phyloP scores from a whole-genome alignment of 192 early-diverging fungal species.

The Backusella tuberculispora region DNA sequence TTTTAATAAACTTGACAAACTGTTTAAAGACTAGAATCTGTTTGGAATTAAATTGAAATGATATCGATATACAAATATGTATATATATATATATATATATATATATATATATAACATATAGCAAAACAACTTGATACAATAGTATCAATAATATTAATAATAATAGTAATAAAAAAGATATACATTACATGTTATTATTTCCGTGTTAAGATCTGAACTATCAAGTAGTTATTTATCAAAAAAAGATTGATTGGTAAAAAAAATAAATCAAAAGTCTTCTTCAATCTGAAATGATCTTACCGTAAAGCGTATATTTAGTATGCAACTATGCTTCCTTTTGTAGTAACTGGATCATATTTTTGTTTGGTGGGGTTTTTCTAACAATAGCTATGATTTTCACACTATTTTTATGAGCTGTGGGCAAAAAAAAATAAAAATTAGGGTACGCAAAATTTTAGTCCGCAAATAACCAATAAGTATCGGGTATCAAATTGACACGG shows the following conservation, averaged over 20 bases:
- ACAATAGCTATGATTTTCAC: constrained; percentile 10
- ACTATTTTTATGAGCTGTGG: not conserved
- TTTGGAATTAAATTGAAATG: no score
- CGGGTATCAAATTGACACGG: constrained; percentile 19
- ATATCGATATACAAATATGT: no score
- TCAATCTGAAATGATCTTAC: not conserved
- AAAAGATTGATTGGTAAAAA: not conserved
- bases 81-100: no score
- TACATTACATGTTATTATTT: no score
- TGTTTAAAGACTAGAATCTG: no score
- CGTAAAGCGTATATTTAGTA: not conserved
- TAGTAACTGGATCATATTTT: not conserved
- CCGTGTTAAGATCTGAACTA: no score
- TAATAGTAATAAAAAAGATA: no score
- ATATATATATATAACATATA: no score
- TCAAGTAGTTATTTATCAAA: not conserved
- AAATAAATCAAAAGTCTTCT: not conserved
- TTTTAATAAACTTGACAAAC: no score
- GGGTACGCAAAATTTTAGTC: not conserved
- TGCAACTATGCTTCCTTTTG: not conserved
- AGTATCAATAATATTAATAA: no score
- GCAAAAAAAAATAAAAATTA: not conserved
- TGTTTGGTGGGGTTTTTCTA: not conserved
- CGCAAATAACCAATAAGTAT: not conserved
- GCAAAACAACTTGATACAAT: no score